Percentiles rank a stretch among this genome's conserved stretches.
These are phyloP conservation scores for Vicia villosa DNA, from an alignment of 306 rosid species.

Conservation along the genomic window DNA sequence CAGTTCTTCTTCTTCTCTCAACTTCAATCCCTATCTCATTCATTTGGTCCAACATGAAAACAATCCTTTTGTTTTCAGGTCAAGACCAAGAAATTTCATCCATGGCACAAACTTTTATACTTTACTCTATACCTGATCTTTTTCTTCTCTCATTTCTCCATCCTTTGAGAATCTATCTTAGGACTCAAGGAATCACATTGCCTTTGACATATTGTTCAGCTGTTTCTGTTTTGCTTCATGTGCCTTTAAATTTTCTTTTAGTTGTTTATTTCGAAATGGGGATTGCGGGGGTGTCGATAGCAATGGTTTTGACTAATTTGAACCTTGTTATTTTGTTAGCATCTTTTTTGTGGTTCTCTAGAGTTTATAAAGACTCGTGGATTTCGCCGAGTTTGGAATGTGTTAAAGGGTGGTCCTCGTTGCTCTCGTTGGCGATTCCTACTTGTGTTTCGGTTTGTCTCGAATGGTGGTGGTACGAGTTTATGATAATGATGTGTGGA, in stretches of 20 bases:
- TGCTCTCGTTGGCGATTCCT: conserved; percentile 77
- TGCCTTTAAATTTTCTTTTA: conserved; percentile 72
- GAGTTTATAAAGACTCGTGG: conserved; percentile 72
- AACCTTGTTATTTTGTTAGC: conserved; percentile 64
- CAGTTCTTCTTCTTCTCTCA: conserved; percentile 79
- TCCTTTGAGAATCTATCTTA: conserved; percentile 82
- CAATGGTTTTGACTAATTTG: conserved; percentile 81
- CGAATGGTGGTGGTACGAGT: conserved; percentile 99
- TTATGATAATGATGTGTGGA: conserved; percentile 92
- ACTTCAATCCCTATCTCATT: conserved; percentile 83
- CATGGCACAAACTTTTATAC: conserved; percentile 72
- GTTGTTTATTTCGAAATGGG: conserved; percentile 78
- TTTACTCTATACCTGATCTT: conserved; percentile 82
- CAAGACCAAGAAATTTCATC: conserved; percentile 86
- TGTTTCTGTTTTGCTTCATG: conserved; percentile 70
- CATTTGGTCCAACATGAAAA: conserved; percentile 81
- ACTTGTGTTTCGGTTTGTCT: conserved; percentile 91
- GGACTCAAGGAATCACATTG: conserved; percentile 78
- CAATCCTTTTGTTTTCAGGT: conserved; percentile 81
- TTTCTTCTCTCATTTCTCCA: conserved; percentile 86
- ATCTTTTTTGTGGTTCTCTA: conserved; percentile 68
- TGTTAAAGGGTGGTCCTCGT: conserved; percentile 73
- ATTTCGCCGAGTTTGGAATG: conserved; percentile 74
- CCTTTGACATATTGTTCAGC: conserved; percentile 89
- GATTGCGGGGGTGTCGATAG: conserved; percentile 78